Percentiles rank a stretch among this genome's conserved stretches.
These are phyloP conservation scores for Quercus wislizeni DNA, from an alignment of 306 rosid species.

Conservation along the genomic window DNA sequence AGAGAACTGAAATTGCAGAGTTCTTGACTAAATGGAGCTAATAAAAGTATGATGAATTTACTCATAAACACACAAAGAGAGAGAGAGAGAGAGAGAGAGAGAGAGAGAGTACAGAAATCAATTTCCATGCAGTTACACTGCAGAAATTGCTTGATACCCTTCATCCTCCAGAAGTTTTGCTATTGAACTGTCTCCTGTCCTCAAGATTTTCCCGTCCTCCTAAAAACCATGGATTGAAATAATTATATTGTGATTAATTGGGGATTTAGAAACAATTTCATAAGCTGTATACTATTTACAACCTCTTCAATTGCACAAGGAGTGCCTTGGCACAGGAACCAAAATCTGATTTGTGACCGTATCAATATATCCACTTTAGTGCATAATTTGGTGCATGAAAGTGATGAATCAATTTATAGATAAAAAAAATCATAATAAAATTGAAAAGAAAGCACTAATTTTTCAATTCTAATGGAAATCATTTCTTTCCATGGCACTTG, in stretches of 20 bases:
- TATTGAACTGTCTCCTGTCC: constrained; percentile 71
- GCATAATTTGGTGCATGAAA: not conserved
- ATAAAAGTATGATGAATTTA: constrained; percentile 10
- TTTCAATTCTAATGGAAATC: not conserved
- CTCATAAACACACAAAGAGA: not conserved
- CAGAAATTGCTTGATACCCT: constrained; percentile 66
- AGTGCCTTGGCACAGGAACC: not conserved
- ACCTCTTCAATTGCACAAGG: constrained; percentile 7
- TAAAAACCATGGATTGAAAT: constrained; percentile 10
- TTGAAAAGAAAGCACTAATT: not conserved
- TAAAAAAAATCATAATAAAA: not conserved
- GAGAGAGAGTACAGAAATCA: constrained; percentile 25
- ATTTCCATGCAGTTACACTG: constrained; percentile 29
- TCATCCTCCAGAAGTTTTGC: constrained; percentile 75
- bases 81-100: constrained; percentile 18
- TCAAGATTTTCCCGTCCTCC: constrained; percentile 80
- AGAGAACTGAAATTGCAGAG: not conserved
- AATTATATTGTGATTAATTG: not conserved
- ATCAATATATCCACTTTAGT: not conserved
- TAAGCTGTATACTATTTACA: not conserved
- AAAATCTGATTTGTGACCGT: constrained; percentile 5
- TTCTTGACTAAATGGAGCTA: not conserved
- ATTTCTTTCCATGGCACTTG: not conserved
- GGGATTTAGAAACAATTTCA: not conserved
- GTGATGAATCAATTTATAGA: not conserved